Conservation (phyloP, 2,329 filamentous ascomycete species). For the Rhynchosporium graminicola region DNA sequence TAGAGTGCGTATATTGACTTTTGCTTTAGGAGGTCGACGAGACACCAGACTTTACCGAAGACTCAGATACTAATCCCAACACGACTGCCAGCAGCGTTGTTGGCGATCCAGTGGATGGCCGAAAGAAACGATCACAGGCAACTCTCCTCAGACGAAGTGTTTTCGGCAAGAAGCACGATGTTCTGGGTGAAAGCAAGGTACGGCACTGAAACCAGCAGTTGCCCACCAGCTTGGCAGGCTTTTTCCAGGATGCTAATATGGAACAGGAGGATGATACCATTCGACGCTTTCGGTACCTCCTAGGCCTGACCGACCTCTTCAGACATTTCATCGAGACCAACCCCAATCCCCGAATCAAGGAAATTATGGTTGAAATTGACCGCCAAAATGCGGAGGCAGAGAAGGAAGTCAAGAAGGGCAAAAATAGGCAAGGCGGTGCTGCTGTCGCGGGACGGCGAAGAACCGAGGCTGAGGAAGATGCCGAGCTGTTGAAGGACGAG, state of each 20-base stretch:
- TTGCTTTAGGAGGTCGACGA: conserved; percentile 57
- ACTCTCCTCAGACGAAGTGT: conserved; percentile 89
- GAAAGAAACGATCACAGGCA: conserved; percentile 82
- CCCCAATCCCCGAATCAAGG: conserved; percentile 89
- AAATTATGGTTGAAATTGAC: conserved; percentile 93
- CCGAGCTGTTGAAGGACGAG: conserved; percentile 83
- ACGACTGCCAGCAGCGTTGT: conserved; percentile 81
- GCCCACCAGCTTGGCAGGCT: background rate
- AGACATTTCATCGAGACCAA: conserved; percentile 99
- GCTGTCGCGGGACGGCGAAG: conserved; percentile 75
- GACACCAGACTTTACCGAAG: conserved; percentile 66
- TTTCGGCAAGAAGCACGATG: conserved; percentile 92
- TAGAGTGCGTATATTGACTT: conserved; percentile 7
- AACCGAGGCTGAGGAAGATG: conserved; percentile 97
- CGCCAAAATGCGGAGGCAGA: conserved; percentile 79
- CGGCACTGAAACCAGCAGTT: conserved; percentile 22
- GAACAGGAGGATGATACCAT: conserved; percentile 89
- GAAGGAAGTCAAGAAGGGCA: conserved; percentile 67
- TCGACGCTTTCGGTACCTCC: conserved; percentile 87
- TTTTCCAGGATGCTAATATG: conserved; percentile 7
- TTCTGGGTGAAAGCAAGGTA: conserved; percentile 90
- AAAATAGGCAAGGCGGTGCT: conserved; percentile 81
- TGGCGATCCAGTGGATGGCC: conserved; percentile 77
- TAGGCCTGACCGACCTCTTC: conserved; percentile 94
- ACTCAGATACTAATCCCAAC: conserved; percentile 67